Base-by-base conservation (phyloP, 1,139 yeast species). In the Fermentozyma sake region DNA sequence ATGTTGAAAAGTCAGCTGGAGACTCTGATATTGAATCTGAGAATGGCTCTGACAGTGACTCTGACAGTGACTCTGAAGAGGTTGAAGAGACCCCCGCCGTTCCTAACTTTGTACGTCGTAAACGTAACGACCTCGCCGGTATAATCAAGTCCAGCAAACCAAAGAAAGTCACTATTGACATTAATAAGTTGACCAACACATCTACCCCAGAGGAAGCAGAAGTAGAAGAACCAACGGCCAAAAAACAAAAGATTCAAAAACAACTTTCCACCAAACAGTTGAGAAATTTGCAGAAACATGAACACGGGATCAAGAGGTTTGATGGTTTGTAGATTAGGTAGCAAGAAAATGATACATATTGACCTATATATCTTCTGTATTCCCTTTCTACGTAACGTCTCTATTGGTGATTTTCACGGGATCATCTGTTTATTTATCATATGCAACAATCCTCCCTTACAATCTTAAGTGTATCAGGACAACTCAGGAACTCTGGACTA, bases 301-400 rank as follows among this genome's bases (percentile, higher is more conserved):
- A 76, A 34, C 83, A 79, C 38, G 89, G 91, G 1, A 81, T 82
- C 30, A 63, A 72, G 22, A 68, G 58, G 35, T 80, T 80, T 41
- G 86, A 79, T n/a, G 86, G 68, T 28, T 55, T 79, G 31, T 77
- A 58, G 39, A 14, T 8, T 6, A 10, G 18, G 12, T 18, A 22
- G 27, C n/a, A n/a, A n/a, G n/a, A n/a, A n/a, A n/a, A n/a, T n/a
- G n/a, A n/a, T n/a, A n/a, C n/a, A n/a, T n/a, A n/a, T n/a, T n/a
- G n/a, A n/a, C n/a, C n/a, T n/a, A n/a, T n/a, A n/a, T n/a, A n/a
- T n/a, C n/a, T n/a, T n/a, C n/a, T n/a, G n/a, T n/a, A n/a, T n/a
- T n/a, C n/a, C n/a, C n/a, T n/a, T n/a, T n/a, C n/a, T n/a, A n/a
- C n/a, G n/a, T n/a, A n/a, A n/a, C n/a, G n/a, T n/a, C n/a, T n/a